A percentile compares a stretch with the other conserved stretches of the same genome.
phyloP scores from a whole-genome alignment of 139 green algal genomes.

The Gonium pectorale region DNA sequence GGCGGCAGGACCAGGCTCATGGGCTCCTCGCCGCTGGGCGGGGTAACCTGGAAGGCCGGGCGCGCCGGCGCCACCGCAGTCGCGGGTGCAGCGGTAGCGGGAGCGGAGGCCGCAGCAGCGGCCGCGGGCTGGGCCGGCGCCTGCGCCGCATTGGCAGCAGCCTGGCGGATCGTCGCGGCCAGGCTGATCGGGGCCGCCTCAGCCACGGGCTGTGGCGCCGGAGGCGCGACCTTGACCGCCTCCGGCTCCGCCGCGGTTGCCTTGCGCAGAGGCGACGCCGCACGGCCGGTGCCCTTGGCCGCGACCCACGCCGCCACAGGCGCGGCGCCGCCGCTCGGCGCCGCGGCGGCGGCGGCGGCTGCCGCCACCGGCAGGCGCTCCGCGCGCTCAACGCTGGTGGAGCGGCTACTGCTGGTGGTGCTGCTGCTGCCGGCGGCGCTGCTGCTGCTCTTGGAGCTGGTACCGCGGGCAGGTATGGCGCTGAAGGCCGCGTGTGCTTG shows the following conservation, averaged over 20 bases:
- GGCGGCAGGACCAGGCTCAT: background rate
- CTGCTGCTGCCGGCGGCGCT: background rate
- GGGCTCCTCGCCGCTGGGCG: background rate
- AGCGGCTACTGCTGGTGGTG: background rate
- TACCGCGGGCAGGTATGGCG: background rate
- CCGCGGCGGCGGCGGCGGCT: background rate
- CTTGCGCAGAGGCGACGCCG: too few relatives aligned
- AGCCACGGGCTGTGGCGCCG: background rate
- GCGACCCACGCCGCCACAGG: slow-evolving; percentile 10
- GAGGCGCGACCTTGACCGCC: too few relatives aligned
- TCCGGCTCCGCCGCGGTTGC: too few relatives aligned
- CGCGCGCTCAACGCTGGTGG: background rate
- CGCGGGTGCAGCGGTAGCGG: background rate
- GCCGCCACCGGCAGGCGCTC: background rate
- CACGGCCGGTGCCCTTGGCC: background rate
- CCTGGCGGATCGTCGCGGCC: background rate
- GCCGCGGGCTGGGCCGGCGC: background rate
- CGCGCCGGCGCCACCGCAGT: background rate
- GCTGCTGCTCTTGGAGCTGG: background rate
- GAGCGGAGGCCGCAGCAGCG: background rate
- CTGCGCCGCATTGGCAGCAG: background rate
- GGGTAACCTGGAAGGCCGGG: background rate
- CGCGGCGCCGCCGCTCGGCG: background rate
- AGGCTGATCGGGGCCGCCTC: background rate
- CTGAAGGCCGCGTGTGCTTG: background rate